Base-by-base conservation (phyloP, 2,329 filamentous ascomycete species). In the Cylindrodendrum hubeiense region DNA sequence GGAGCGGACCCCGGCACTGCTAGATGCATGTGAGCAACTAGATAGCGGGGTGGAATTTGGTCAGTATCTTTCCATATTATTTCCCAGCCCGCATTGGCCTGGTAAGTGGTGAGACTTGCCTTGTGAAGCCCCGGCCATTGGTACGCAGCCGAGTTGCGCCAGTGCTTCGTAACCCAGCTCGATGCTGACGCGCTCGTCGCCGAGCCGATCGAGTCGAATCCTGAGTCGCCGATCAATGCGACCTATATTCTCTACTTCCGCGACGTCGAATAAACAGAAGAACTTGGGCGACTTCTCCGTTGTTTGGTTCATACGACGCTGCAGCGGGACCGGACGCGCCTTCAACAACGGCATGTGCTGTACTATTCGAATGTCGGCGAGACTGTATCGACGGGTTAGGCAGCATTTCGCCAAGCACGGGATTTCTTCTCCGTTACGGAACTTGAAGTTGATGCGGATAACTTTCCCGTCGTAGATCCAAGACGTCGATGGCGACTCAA, bases 221-320 rank as follows among this genome's bases (percentile, higher is more conserved):
- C 26, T 37, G 21, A 71, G 21, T 26, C 24, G 49, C 12, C 49
- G 9, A 1, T 64, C 28, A 19, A 62, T 17, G n/a, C 22, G 64
- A 3, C 71, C 71, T n/a, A 70, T 51, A 3, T 50, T 69, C 44
- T 72, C 71, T 33, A 69, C 69, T 19, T 70, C 67, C 33, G 65
- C 44, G 21, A 73, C 60, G 21, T 72, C 46, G 10, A 72, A 26
- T 3, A 19, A 30, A 22, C 62, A 73, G 37, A 51, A 73, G 19
- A 57, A 54, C 30, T 50, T 57, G 43, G 49, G 56, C n/a, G 60
- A 60, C 30, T 58, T 61, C 44, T 33, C 47, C n/a, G 28, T 46
- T 12, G 39, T 28, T 7, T 15, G 30, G 34, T 34, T 54, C 10
- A 26, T 19, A 12, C 68, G 65, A 15, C 67, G 60, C 24, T 33